These are phyloP conservation scores for Arabidopsis hybrid DNA, from an alignment of 441 rosid species.

Conservation along the genomic window DNA sequence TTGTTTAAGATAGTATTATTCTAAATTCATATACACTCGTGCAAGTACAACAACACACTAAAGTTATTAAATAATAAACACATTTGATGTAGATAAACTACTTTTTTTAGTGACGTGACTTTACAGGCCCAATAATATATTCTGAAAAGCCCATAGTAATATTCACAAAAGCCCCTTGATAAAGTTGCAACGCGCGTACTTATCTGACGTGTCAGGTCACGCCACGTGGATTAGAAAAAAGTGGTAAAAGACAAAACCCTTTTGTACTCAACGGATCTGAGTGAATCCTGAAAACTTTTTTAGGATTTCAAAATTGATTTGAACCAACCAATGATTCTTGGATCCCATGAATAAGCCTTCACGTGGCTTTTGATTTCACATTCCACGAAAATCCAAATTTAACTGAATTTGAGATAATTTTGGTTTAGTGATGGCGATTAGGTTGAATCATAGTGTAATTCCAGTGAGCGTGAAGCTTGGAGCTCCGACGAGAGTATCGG, in stretches of 20 bases:
- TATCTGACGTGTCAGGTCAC: neutral
- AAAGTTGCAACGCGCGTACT: neutral
- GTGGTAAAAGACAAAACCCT: conserved; percentile 6
- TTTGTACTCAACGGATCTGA: conserved; percentile 32
- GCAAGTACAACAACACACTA: conserved; percentile 23
- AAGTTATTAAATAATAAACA: neutral
- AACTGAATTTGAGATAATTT: neutral
- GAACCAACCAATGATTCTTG: conserved; percentile 27
- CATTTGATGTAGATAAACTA: too few species aligned
- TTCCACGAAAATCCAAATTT: neutral
- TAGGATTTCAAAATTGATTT: conserved; percentile 1
- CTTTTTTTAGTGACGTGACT: neutral
- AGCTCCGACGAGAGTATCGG: conserved; percentile 37
- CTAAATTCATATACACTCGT: conserved; percentile 26
- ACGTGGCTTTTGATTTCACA: conserved; percentile 34
- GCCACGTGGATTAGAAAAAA: conserved; percentile 32
- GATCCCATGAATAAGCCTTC: conserved; percentile 32
- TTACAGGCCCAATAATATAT: neutral
- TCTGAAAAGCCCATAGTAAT: too few species aligned
- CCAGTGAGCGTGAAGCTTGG: conserved; percentile 35
- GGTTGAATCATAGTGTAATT: conserved; percentile 29
- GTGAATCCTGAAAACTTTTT: conserved; percentile 14
- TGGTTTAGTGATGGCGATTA: conserved; percentile 48
- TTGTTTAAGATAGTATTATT: neutral
- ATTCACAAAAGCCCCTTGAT: conserved; percentile 25